phyloP scores from a whole-genome alignment of 768 basidiomycete genomes.

The Rhodotorula paludigena region DNA sequence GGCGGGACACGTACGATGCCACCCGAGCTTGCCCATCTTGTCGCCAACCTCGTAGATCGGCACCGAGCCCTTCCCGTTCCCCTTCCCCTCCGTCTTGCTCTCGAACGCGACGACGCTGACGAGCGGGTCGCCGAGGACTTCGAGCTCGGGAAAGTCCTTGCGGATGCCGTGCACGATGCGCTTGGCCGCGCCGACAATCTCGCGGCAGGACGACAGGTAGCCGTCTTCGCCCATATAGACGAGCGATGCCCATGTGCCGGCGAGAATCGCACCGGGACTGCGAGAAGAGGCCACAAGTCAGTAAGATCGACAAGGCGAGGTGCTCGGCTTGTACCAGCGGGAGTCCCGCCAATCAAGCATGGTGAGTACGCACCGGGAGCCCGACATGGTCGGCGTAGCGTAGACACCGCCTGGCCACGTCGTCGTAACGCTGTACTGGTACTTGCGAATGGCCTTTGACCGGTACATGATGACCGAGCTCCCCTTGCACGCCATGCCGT shows the following conservation, averaged over 20 bases:
- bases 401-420: constrained; percentile 66
- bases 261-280: constrained; percentile 85
- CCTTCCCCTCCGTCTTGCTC: constrained; percentile 52
- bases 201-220: constrained; percentile 75
- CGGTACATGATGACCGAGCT: constrained; percentile 95
- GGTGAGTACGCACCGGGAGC: constrained; percentile 10
- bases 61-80: constrained; percentile 45
- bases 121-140: constrained; percentile 80
- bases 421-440: constrained; percentile 41
- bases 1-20: constrained; percentile 55
- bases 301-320: too few species aligned
- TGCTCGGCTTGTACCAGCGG: too few species aligned
- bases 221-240: constrained; percentile 85
- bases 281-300: too few species aligned
- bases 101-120: constrained; percentile 87
- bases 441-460: constrained; percentile 45
- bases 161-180: constrained; percentile 64
- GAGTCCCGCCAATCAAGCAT: too few species aligned
- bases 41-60: constrained; percentile 84
- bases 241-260: constrained; percentile 95
- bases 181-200: constrained; percentile 71
- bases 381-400: constrained; percentile 37
- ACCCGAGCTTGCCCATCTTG: constrained; percentile 74
- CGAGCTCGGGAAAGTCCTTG: constrained; percentile 70
- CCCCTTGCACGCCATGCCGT: constrained; percentile 46